phyloP scores from a whole-genome alignment of 176 grass and related monocot genomes.

The Musa beccarii region DNA sequence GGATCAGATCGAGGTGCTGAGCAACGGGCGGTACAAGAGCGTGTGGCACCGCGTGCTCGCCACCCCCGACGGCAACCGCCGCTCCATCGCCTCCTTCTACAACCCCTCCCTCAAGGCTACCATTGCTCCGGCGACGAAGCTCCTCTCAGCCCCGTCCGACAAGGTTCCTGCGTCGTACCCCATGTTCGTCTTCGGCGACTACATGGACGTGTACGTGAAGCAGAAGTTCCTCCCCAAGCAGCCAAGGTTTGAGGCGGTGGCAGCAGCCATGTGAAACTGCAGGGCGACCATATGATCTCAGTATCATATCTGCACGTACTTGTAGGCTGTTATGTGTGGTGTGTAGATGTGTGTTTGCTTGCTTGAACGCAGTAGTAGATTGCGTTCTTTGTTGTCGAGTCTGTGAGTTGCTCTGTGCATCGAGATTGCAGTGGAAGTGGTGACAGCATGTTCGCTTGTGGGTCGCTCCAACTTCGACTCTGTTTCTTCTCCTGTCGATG shows the following conservation, averaged over 20 bases:
- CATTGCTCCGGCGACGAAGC: background rate
- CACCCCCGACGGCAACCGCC: conserved; percentile 43
- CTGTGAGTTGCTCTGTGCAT: too few species aligned
- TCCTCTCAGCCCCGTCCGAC: background rate
- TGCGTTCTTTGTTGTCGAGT: background rate
- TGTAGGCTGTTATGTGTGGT: background rate
- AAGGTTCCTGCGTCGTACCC: background rate
- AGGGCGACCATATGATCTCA: too few species aligned
- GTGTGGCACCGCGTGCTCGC: conserved; percentile 57
- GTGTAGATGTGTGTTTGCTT: background rate
- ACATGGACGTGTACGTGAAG: background rate
- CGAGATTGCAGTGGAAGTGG: background rate
- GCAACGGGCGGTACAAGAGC: conserved; percentile 49
- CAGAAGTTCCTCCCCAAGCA: conserved; percentile 1
- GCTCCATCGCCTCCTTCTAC: conserved; percentile 52
- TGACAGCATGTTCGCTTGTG: background rate
- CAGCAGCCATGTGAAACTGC: background rate
- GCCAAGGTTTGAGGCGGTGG: background rate
- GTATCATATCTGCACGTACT: too few species aligned
- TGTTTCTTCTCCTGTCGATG: too few species aligned
- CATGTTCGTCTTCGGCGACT: background rate
- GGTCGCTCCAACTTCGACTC: too few species aligned
- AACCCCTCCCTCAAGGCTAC: conserved; percentile 24
- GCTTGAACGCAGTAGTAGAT: background rate
- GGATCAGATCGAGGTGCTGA: conserved; percentile 66